Evolutionary conservation across 2,329 filamentous ascomycete species (phyloP).

Genomic region (Didymosphaeria variabile): DNA sequence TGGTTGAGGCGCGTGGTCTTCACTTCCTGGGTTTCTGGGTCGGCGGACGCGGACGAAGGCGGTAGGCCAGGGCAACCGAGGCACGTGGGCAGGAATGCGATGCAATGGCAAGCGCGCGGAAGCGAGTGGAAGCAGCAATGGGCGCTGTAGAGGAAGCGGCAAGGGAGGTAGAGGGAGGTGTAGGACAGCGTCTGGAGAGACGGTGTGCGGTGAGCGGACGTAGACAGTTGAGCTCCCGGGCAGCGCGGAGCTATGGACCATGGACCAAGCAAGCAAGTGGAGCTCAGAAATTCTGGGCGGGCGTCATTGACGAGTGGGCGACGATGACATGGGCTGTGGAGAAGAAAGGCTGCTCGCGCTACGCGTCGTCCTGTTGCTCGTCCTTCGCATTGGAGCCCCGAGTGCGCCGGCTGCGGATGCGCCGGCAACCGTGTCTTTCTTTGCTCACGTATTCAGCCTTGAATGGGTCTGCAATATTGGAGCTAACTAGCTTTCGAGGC

Average conservation of each 20-base stretch:
- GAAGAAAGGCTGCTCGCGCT: constrained; percentile 4
- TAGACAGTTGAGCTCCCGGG: constrained; percentile 1
- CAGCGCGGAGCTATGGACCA: constrained; percentile 5
- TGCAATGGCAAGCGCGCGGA: constrained; percentile 13
- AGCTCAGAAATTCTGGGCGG: constrained; percentile 21
- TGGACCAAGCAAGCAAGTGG: constrained; percentile 1
- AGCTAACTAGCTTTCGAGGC: constrained; percentile 10
- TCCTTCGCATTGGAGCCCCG: constrained; percentile 7
- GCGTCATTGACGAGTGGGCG: constrained; percentile 12
- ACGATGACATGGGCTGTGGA: neutral
- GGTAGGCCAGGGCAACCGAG: constrained; percentile 23
- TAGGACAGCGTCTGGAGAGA: neutral
- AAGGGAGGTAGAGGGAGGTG: neutral
- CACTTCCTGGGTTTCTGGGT: constrained; percentile 18
- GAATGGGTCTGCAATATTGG: constrained; percentile 5
- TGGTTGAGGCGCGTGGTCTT: constrained; percentile 28
- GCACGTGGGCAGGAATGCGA: constrained; percentile 22
- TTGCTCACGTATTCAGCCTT: neutral
- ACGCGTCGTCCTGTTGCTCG: neutral
- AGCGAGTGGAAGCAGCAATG: neutral
- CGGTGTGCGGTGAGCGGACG: neutral
- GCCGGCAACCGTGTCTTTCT: neutral
- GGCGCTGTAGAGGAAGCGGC: constrained; percentile 6
- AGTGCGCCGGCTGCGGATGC: constrained; percentile 13
- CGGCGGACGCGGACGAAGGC: constrained; percentile 43